A percentile compares a stretch with the other conserved stretches of the same genome.
Evolutionary conservation across 352 stramenopile genomes (phyloP).

Genomic region (Peronospora belbahrii): DNA sequence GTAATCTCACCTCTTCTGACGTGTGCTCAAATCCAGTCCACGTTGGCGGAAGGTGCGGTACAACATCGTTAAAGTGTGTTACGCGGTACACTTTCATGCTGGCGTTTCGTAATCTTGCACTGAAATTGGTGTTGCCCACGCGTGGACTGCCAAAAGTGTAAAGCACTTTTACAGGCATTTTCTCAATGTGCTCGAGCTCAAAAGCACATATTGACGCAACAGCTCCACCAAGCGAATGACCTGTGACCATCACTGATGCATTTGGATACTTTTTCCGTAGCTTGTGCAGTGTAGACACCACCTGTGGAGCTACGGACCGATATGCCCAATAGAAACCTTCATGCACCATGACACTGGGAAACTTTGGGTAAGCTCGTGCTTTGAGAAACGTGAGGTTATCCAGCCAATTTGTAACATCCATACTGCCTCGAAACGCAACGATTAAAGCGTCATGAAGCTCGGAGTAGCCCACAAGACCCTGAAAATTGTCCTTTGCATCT

Average conservation of each 20-base stretch:
- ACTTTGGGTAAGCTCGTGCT: conserved; percentile 50
- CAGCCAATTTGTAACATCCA: conserved; percentile 80
- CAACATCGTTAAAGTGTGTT: conserved; percentile 71
- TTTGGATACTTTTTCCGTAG: conserved; percentile 32
- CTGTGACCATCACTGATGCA: conserved; percentile 51
- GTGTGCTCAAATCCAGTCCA: conserved; percentile 73
- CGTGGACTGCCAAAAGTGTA: conserved; percentile 78
- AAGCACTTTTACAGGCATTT: conserved; percentile 41
- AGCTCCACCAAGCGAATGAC: conserved; percentile 67
- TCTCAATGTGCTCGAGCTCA: conserved; percentile 56
- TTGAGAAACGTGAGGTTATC: conserved; percentile 83
- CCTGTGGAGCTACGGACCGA: conserved; percentile 43
- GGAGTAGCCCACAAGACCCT: conserved; percentile 72
- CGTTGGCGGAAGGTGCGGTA: conserved; percentile 67
- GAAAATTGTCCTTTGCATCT: conserved; percentile 70
- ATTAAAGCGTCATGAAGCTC: conserved; percentile 40
- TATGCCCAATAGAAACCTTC: conserved; percentile 81
- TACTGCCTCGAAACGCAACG: conserved; percentile 76
- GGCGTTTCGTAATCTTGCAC: conserved; percentile 36
- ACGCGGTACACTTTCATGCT: conserved; percentile 60
- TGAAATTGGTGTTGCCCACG: conserved; percentile 67
- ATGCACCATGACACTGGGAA: conserved; percentile 58
- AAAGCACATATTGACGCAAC: conserved; percentile 69
- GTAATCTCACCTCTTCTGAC: conserved; percentile 49
- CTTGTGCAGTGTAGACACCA: conserved; percentile 30